Percentiles rank a stretch among this genome's conserved stretches.
Conservation (phyloP, 345 rosid species). For the Murraya koenigii region DNA sequence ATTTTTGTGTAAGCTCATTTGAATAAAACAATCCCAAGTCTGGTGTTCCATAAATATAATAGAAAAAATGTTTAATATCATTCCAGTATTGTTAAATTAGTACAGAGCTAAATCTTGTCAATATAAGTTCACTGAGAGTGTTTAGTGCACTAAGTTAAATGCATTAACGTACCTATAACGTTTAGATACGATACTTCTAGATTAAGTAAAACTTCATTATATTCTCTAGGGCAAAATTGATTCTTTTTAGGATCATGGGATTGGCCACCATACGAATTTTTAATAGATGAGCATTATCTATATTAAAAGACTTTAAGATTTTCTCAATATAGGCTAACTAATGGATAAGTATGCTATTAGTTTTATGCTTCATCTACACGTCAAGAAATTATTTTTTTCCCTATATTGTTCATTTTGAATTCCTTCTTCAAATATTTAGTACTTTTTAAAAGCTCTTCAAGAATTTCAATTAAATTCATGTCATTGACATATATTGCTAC, state of each 20-base stretch:
- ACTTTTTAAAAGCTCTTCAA: no score
- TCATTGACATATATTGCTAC: no score
- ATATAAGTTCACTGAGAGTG: neutral
- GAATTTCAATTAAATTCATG: no score
- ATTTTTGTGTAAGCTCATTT: neutral
- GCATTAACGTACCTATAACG: neutral
- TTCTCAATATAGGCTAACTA: neutral
- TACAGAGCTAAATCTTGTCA: neutral
- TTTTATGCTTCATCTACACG: no score
- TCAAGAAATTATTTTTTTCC: no score
- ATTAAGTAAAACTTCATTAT: neutral
- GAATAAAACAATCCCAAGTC: neutral
- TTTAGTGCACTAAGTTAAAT: neutral
- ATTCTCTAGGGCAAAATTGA: neutral
- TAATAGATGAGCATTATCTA: neutral
- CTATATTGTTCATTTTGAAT: no score
- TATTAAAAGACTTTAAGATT: no score
- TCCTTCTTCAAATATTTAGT: no score
- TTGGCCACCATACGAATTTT: neutral
- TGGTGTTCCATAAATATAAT: neutral
- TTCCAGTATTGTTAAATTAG: neutral
- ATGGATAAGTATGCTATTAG: no score
- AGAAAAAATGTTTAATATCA: neutral
- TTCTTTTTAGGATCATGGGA: neutral
- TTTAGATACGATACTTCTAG: neutral